phyloP scores from a whole-genome alignment of 2,329 filamentous ascomycete species.

The Talaromyces sp. region DNA sequence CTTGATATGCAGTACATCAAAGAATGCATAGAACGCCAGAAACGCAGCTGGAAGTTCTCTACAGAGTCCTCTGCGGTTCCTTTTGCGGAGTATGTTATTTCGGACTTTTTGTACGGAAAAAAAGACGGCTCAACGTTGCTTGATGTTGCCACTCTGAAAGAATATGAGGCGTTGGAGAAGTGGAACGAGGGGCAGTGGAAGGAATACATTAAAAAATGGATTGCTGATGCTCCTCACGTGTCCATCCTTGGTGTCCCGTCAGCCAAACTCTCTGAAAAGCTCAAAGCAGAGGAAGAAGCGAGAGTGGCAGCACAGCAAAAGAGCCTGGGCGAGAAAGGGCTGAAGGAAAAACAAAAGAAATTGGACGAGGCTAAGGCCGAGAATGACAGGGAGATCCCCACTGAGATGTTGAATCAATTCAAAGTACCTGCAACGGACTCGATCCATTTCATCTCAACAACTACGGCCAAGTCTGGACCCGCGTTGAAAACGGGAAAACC shows the following conservation, averaged over 20 bases:
- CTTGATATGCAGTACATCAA: constrained; percentile 86
- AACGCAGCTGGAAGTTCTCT: constrained; percentile 73
- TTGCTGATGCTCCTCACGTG: constrained; percentile 77
- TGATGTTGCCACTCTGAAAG: constrained; percentile 48
- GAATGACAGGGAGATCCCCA: constrained; percentile 82
- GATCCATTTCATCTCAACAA: constrained; percentile 89
- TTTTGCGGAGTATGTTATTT: constrained; percentile 80
- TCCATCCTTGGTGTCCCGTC: constrained; percentile 87
- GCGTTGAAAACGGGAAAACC: constrained; percentile 65
- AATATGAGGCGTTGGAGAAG: constrained; percentile 61
- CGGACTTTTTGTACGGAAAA: constrained; percentile 84
- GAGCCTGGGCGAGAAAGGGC: constrained; percentile 72
- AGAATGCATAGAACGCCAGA: constrained; percentile 78
- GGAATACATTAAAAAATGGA: constrained; percentile 73
- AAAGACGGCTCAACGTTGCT: constrained; percentile 72
- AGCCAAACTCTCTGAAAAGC: constrained; percentile 66
- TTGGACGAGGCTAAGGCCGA: constrained; percentile 79
- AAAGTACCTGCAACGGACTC: constrained; percentile 78
- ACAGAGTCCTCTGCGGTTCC: constrained; percentile 76
- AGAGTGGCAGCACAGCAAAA: constrained; percentile 74
- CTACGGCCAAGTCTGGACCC: constrained; percentile 73
- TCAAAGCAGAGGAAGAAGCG: constrained; percentile 74
- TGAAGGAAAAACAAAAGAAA: constrained; percentile 67
- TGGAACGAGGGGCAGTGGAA: constrained; percentile 87
- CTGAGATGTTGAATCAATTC: constrained; percentile 73